Percentiles rank a stretch among this genome's conserved stretches.
phyloP scores from a whole-genome alignment of 2,329 filamentous ascomycete species.

The Apiospora aurea region DNA sequence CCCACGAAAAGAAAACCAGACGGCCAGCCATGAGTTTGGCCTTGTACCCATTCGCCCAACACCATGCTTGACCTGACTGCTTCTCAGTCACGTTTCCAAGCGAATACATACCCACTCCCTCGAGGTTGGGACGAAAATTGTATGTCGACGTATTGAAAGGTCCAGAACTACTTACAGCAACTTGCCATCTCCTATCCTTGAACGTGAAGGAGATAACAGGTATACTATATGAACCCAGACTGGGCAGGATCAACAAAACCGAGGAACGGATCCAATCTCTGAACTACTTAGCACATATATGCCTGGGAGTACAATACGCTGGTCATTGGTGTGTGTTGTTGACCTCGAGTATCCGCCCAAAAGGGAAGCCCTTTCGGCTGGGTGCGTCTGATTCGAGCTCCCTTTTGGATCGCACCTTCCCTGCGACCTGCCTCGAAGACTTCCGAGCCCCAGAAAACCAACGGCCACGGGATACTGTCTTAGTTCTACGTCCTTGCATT shows the following conservation, averaged over 20 bases:
- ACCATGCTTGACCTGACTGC: neutral
- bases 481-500: neutral
- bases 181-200: neutral
- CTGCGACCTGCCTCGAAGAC: conserved; percentile 26
- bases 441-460: neutral
- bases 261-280: neutral
- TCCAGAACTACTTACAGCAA: too few relatives aligned
- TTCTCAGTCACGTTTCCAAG: neutral
- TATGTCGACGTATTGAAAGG: neutral
- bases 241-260: too few relatives aligned
- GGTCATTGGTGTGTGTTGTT: neutral
- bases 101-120: too few relatives aligned
- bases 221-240: neutral
- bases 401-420: conserved; percentile 17
- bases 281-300: neutral
- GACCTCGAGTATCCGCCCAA: neutral
- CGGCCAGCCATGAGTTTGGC: neutral
- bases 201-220: neutral
- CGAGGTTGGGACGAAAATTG: neutral
- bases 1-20: neutral
- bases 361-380: conserved; percentile 11
- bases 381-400: conserved; percentile 20
- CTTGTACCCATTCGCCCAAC: neutral
- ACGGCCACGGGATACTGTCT: neutral
- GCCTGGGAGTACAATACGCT: neutral